Evolutionary conservation across 108 stramenopile genomes (phyloP).

Genomic region (Nitzschia inconspicua): DNA sequence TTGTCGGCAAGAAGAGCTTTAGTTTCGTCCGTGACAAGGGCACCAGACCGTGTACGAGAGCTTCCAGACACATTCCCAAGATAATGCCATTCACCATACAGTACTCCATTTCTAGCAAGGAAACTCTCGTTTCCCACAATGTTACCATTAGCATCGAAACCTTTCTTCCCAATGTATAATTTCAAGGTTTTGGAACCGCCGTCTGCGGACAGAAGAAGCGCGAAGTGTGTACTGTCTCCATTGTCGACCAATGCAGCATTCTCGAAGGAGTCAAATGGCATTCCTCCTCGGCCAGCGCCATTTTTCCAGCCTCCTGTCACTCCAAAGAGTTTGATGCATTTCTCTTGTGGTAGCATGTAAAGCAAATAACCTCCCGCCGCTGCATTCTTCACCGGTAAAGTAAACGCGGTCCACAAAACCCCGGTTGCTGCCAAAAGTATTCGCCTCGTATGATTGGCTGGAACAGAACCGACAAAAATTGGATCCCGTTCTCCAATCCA

Average conservation of each 20-base stretch:
- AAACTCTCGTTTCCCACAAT: conserved; percentile 1
- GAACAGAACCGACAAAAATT: conserved; percentile 26
- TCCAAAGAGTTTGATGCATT: background rate
- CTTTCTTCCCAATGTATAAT: conserved; percentile 31
- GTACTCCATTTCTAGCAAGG: conserved; percentile 31
- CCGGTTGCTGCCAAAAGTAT: conserved; percentile 15
- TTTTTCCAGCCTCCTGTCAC: background rate
- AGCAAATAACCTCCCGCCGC: conserved; percentile 17
- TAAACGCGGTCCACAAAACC: conserved; percentile 29
- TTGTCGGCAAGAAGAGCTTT: conserved; percentile 1
- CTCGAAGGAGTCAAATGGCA: conserved; percentile 28
- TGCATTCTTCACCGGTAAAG: conserved; percentile 28
- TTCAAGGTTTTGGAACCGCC: conserved; percentile 14
- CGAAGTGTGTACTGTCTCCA: conserved; percentile 23
- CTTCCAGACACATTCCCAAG: conserved; percentile 5
- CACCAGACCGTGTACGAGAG: background rate
- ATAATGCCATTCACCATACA: conserved; percentile 20
- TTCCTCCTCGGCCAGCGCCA: conserved; percentile 18
- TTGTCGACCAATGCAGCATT: conserved; percentile 29
- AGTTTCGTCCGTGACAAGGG: background rate
- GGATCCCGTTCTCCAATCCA: background rate
- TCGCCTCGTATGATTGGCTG: conserved; percentile 14
- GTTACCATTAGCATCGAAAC: conserved; percentile 11
- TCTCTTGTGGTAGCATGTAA: background rate
- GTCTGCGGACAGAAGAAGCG: conserved; percentile 22